phyloP scores from a whole-genome alignment of 2,329 filamentous ascomycete species.

The Triangularia setosa region DNA sequence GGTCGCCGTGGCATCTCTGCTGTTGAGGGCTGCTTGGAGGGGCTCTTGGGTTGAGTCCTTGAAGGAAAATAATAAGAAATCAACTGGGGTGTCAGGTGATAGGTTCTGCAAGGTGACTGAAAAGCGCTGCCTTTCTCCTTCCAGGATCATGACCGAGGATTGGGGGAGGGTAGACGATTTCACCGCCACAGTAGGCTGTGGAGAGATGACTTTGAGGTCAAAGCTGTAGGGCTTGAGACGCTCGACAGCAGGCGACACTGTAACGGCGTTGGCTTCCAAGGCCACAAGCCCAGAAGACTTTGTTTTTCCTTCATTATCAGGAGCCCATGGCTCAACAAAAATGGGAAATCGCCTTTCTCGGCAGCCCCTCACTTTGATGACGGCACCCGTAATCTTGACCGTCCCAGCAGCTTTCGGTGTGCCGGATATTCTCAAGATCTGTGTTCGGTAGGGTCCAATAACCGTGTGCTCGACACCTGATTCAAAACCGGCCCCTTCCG shows the following conservation, averaged over 20 bases:
- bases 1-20: slow-evolving; percentile 70
- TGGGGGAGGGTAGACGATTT: slow-evolving; percentile 76
- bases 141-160: slow-evolving; percentile 84
- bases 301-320: slow-evolving; percentile 65
- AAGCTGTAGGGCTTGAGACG: slow-evolving; percentile 48
- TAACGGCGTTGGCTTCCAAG: slow-evolving; percentile 44
- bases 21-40: slow-evolving; percentile 69
- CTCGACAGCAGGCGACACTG: slow-evolving; percentile 34
- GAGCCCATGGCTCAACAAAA: slow-evolving; percentile 72
- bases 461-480: slow-evolving; percentile 60
- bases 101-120: slow-evolving; percentile 76
- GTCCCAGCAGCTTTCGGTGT: slow-evolving; percentile 63
- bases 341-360: slow-evolving; percentile 80
- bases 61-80: slow-evolving; percentile 84
- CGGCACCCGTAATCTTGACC: slow-evolving; percentile 72
- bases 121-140: slow-evolving; percentile 79
- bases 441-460: slow-evolving; percentile 78
- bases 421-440: slow-evolving; percentile 69
- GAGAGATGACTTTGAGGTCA: slow-evolving; percentile 69
- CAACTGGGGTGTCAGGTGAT: slow-evolving; percentile 66
- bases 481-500: slow-evolving; percentile 69
- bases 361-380: slow-evolving; percentile 77
- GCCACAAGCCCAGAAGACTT: slow-evolving; percentile 68
- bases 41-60: slow-evolving; percentile 80
- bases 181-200: slow-evolving; percentile 73